Base-by-base conservation (phyloP, 148 eudicot species). In the Fagopyrum homotropicum region DNA sequence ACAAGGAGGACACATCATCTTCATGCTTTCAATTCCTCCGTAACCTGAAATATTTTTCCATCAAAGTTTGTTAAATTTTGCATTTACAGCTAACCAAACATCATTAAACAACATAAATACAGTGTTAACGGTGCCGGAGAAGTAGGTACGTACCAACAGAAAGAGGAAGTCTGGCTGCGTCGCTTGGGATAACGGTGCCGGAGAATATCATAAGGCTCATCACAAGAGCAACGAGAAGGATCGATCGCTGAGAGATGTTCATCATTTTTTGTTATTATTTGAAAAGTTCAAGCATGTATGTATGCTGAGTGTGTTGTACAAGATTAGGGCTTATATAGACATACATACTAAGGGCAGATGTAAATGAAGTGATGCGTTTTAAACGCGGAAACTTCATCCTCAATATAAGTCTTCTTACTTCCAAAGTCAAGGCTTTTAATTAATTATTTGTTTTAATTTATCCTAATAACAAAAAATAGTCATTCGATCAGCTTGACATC, bases 191-290 rank as follows among this genome's bases (percentile, higher is more conserved):
- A 45, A 64, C n/a, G 4, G 70, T 64, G 46, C 46, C 40, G 10
- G 70, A 64, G 46, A 64, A 64, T 7, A 64, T 64, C 17, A n/a
- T 40, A 64, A 64, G 70, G 70, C 70, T 64, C 46, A 64, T 64
- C 45, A 64, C 70, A 17, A 64, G n/a, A 5, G 46, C 47, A 9
- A 64, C 11, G 9, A 64, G 46, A 40, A 64, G 9, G 70, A 40
- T 64, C 9, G 70, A 64, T 35, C 17, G 46, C 14, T 9, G 19
- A 35, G 70, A 40, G 30, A 15, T 30, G 3, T 4, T 35, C 2
- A 46, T 17, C 70, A 64, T 64, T 64, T 64, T 64, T 14, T 64
- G 17, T n/a, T 64, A 40, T 48, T 7, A 48, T 4, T 64, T 4
- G 46, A 35, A 8, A 64, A 64, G 7, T 64, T 64, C 45, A 64